Evolutionary conservation across 768 basidiomycete species (phyloP).

Genomic region (Cystofilobasidium capitatum): DNA sequence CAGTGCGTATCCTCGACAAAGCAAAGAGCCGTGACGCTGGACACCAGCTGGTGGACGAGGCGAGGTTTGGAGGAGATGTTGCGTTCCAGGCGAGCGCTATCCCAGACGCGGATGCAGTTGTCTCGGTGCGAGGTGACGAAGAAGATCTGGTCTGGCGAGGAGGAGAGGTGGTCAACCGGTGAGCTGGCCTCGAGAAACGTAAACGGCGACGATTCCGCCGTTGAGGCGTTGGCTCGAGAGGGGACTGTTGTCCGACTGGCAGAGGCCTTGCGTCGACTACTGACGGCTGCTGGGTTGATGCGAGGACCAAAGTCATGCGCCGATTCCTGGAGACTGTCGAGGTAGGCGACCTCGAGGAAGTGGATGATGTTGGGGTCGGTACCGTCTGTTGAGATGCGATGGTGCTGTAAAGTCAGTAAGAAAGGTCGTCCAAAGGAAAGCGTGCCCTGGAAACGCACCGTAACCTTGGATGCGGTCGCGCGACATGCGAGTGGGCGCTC

Average conservation of each 20-base stretch:
- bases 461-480: conserved; percentile 40
- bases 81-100: conserved; percentile 74
- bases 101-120: conserved; percentile 44
- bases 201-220: background rate
- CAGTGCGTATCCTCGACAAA: conserved; percentile 38
- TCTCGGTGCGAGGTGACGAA: conserved; percentile 48
- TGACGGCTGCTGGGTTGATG: conserved; percentile 61
- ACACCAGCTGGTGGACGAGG: conserved; percentile 48
- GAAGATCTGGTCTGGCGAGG: conserved; percentile 88
- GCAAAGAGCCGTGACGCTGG: conserved; percentile 59
- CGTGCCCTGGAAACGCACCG: conserved; percentile 28
- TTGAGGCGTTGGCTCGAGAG: background rate
- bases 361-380: conserved; percentile 83
- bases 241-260: background rate
- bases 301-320: conserved; percentile 86
- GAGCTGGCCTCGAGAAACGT: conserved; percentile 34
- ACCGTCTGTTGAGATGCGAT: conserved; percentile 50
- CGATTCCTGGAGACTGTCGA: conserved; percentile 70
- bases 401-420: background rate
- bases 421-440: background rate
- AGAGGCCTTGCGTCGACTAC: conserved; percentile 59
- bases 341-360: conserved; percentile 77
- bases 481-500: background rate
- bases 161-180: conserved; percentile 70
- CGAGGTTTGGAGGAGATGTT: conserved; percentile 74